Evolutionary conservation across 768 basidiomycete genomes (phyloP).

Genomic region (Russula emetica): DNA sequence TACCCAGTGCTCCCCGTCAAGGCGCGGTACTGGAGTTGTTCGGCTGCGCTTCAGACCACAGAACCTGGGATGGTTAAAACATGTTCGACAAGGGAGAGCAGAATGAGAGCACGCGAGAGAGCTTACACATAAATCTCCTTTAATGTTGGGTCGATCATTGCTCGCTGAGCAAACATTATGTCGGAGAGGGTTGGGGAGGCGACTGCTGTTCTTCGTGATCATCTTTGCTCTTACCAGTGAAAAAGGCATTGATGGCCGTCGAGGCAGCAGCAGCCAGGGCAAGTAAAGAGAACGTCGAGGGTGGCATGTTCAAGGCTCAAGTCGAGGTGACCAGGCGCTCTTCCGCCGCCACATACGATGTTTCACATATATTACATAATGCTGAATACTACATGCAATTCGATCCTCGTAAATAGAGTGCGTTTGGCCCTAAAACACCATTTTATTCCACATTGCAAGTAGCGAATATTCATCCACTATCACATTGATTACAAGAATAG

Average conservation of each 20-base stretch:
- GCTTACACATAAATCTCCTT: constrained; percentile 72
- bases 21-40: too few relatives aligned
- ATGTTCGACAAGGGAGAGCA: neutral
- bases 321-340: too few relatives aligned
- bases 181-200: constrained; percentile 31
- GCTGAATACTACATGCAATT: too few relatives aligned
- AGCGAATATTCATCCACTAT: neutral
- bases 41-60: too few relatives aligned
- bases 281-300: neutral
- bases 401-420: too few relatives aligned
- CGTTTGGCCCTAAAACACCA: too few relatives aligned
- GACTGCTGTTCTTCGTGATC: neutral
- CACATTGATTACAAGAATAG: too few relatives aligned
- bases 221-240: neutral
- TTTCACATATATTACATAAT: too few relatives aligned
- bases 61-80: constrained; percentile 42
- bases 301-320: too few relatives aligned
- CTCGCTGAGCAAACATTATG: constrained; percentile 69
- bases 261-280: neutral
- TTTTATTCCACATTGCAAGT: neutral
- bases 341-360: too few relatives aligned
- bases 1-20: too few relatives aligned
- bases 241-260: neutral
- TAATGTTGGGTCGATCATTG: constrained; percentile 57
- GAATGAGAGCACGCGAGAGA: neutral